These are phyloP conservation scores for Geranomyces michiganensis DNA, from an alignment of 192 early-diverging fungal genomes.

Conservation along the genomic window DNA sequence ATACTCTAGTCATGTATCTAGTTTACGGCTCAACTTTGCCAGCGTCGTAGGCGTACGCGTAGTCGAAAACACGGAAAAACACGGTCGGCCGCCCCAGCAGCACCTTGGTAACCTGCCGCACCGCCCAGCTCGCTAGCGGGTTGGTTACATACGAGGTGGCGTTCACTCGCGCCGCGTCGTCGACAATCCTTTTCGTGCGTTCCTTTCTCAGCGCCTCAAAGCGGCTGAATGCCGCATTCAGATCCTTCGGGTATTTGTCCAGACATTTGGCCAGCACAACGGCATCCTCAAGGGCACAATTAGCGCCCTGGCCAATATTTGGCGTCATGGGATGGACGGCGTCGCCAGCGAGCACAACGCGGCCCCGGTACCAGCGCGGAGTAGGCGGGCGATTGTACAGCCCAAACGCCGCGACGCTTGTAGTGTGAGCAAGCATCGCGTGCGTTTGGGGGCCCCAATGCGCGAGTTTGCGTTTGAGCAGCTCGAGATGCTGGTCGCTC, in stretches of 20 bases:
- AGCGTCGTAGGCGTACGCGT: no score
- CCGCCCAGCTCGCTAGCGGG: not conserved
- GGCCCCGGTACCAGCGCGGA: constrained; percentile 2
- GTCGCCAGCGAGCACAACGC: constrained; percentile 39
- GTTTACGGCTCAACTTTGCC: no score
- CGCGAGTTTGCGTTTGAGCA: not conserved
- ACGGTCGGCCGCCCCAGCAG: no score
- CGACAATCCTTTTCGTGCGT: not conserved
- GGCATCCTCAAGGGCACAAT: constrained; percentile 50
- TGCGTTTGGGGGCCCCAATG: not conserved
- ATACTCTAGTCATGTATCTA: no score
- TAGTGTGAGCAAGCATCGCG: not conserved
- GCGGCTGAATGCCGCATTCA: not conserved
- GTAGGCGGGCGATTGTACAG: constrained; percentile 3
- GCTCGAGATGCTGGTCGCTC: not conserved
- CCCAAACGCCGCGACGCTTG: constrained; percentile 4
- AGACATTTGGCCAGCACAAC: constrained; percentile 24
- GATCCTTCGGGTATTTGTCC: not conserved
- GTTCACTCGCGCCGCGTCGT: not conserved
- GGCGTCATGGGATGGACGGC: constrained; percentile 50
- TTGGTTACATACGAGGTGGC: constrained; percentile 6
- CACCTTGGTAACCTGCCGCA: no score
- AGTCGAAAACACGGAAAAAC: no score
- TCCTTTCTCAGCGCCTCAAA: not conserved
- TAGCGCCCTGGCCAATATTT: constrained; percentile 50